A percentile compares a stretch with the other conserved stretches of the same genome.
Conservation (phyloP, 805 yeast genomes). For the Kodamaea sagamina region DNA sequence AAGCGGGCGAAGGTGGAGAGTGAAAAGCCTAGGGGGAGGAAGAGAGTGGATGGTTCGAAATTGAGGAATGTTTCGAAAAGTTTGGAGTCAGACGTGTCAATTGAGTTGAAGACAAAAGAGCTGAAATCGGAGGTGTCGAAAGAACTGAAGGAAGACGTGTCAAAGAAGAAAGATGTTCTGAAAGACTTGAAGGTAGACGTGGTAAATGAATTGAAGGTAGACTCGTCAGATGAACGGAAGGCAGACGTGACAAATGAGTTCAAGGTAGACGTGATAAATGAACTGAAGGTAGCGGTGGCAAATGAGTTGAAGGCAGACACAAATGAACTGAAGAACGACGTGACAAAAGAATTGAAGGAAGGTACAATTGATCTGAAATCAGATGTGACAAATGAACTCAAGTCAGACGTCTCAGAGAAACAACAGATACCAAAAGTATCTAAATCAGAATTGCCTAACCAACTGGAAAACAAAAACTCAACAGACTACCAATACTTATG, state of each 20-base stretch:
- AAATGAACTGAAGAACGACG: neutral
- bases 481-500: constrained; percentile 14
- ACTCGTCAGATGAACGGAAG: no score
- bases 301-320: no score
- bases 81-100: neutral
- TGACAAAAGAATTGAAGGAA: neutral
- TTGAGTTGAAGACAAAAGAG: neutral
- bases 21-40: neutral
- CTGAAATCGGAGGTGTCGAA: neutral
- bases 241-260: no score
- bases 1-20: constrained; percentile 6
- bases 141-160: neutral
- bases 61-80: neutral
- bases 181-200: no score
- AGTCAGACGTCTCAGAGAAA: neutral
- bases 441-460: no score
- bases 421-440: no score
- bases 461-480: no score
- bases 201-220: no score
- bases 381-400: no score
- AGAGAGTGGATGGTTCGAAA: neutral
- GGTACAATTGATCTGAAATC: no score
- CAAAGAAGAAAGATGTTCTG: neutral
- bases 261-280: no score
- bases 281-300: no score